A percentile compares a stretch with the other conserved stretches of the same genome.
These are phyloP conservation scores for Epichloe coenophiala DNA, from an alignment of 2,329 filamentous ascomycete genomes.

Conservation along the genomic window DNA sequence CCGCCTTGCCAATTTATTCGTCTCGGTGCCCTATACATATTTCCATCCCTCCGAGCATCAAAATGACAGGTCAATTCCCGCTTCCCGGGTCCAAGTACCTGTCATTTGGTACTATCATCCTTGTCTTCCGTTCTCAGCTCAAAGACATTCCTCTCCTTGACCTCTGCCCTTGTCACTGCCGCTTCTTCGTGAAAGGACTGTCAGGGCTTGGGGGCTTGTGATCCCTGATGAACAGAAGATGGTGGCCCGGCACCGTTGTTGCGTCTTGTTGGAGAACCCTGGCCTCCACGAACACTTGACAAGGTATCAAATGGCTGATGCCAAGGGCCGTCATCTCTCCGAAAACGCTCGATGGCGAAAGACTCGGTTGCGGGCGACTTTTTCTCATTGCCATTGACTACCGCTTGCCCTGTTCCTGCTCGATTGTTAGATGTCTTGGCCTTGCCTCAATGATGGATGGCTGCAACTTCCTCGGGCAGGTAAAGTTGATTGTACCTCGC, in stretches of 20 bases:
- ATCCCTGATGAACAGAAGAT: background rate
- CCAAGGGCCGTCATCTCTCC: conserved; percentile 3
- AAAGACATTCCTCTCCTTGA: too few relatives aligned
- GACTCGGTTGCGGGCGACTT: background rate
- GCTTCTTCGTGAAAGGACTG: background rate
- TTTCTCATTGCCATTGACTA: background rate
- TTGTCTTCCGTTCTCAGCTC: too few relatives aligned
- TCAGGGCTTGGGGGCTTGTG: background rate
- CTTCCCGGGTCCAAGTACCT: background rate
- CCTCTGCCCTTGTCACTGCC: too few relatives aligned
- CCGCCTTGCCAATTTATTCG: background rate
- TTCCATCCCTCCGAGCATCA: background rate
- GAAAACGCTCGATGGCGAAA: conserved; percentile 2
- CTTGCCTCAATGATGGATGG: background rate
- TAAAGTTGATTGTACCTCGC: background rate
- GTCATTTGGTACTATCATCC: background rate
- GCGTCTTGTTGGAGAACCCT: background rate
- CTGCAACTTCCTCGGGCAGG: background rate
- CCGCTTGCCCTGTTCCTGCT: background rate
- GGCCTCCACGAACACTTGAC: background rate
- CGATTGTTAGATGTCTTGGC: background rate
- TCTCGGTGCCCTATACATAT: background rate
- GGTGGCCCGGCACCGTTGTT: background rate
- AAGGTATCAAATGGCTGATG: background rate
- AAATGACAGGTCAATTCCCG: background rate